Conservation (phyloP, 495 filamentous ascomycete genomes). For the Wilcoxina mikolae region DNA sequence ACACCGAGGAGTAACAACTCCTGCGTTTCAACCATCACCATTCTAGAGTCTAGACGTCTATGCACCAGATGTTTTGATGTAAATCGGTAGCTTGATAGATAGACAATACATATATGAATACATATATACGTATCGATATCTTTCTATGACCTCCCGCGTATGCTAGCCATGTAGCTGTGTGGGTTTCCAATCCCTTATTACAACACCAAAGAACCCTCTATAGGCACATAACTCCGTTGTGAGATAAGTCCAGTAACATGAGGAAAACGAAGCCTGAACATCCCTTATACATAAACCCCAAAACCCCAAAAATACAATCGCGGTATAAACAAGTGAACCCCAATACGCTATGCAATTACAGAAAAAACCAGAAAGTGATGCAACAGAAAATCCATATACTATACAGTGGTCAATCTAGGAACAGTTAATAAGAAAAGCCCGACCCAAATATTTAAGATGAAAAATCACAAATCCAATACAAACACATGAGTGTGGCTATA, state of each 20-base stretch:
- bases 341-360: slow-evolving; percentile 7
- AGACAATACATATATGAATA: no score
- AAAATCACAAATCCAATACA: neutral
- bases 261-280: no score
- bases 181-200: slow-evolving; percentile 2
- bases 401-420: neutral
- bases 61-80: no score
- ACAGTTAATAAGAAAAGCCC: neutral
- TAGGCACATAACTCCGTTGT: no score
- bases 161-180: slow-evolving; percentile 3
- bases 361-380: neutral
- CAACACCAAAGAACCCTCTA: neutral
- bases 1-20: no score
- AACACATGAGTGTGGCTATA: no score
- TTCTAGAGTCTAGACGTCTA: no score
- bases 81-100: no score
- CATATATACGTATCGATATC: no score
- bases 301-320: neutral
- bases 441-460: neutral
- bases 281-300: neutral
- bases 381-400: neutral
- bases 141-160: no score
- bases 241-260: no score
- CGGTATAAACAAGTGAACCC: neutral
- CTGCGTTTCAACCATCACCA: no score